A percentile compares a stretch with the other conserved stretches of the same genome.
Evolutionary conservation across 495 filamentous ascomycete species (phyloP).

Genomic region (Penicillium lagena): DNA sequence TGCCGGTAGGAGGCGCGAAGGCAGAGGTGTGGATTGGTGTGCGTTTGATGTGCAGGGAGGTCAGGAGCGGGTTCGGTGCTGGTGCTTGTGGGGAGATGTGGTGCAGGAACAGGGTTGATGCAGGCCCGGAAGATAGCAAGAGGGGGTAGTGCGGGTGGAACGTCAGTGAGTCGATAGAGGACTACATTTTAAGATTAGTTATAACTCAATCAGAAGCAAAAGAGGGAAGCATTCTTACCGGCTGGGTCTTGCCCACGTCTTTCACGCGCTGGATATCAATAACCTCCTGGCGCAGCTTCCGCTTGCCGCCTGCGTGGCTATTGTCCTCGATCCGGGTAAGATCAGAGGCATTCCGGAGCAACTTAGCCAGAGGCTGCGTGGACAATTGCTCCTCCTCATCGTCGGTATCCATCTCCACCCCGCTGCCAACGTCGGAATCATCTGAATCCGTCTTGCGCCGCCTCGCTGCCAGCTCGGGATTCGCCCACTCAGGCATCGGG

Average conservation of each 20-base stretch:
- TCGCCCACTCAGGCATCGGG: conserved; percentile 75
- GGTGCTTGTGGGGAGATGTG: conserved; percentile 75
- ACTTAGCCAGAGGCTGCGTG: conserved; percentile 67
- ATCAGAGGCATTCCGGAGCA: conserved; percentile 63
- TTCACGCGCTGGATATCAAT: conserved; percentile 74
- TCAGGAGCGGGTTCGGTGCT: conserved; percentile 76
- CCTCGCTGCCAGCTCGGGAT: conserved; percentile 36
- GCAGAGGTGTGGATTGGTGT: conserved; percentile 75
- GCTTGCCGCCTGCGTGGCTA: conserved; percentile 33
- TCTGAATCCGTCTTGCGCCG: conserved; percentile 45
- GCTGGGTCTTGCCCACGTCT: conserved; percentile 54
- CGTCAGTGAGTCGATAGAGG: conserved; percentile 71
- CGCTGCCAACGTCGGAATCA: conserved; percentile 35
- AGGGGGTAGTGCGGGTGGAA: conserved; percentile 89
- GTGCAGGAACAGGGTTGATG: conserved; percentile 80
- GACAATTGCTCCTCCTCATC: conserved; percentile 58
- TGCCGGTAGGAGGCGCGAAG: conserved; percentile 51
- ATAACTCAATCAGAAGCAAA: not conserved
- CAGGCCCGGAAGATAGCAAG: conserved; percentile 78
- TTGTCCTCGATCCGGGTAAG: conserved; percentile 42
- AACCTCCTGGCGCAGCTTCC: conserved; percentile 75
- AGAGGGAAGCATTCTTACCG: conserved; percentile 33
- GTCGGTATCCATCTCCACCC: conserved; percentile 45
- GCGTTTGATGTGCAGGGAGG: conserved; percentile 75
- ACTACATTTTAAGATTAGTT: conserved; percentile 40